Evolutionary conservation across 805 yeast species (phyloP).

Genomic region (Cyberlindnera misumaiensis): DNA sequence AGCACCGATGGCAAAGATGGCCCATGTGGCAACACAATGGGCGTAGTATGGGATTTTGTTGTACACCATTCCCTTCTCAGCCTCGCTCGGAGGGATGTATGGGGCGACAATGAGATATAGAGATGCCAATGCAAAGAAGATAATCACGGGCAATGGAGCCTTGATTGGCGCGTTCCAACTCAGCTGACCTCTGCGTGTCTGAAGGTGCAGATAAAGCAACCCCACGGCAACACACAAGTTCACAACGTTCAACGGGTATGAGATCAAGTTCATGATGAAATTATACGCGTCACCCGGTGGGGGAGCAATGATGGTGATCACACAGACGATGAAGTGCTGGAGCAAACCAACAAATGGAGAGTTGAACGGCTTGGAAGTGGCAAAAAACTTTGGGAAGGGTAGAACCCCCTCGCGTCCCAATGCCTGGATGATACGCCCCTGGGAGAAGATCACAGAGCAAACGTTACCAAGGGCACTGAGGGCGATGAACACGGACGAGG

Average conservation of each 20-base stretch:
- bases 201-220: slow-evolving; percentile 49
- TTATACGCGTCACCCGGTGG: slow-evolving; percentile 88
- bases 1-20: slow-evolving; percentile 58
- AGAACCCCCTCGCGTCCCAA: slow-evolving; percentile 77
- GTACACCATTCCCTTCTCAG: slow-evolving; percentile 52
- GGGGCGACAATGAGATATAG: slow-evolving; percentile 70
- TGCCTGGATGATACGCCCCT: slow-evolving; percentile 75
- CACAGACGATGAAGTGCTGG: slow-evolving; percentile 72
- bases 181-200: slow-evolving; percentile 39
- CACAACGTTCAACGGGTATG: slow-evolving; percentile 76
- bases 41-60: slow-evolving; percentile 66
- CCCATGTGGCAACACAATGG: slow-evolving; percentile 81
- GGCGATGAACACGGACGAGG: slow-evolving; percentile 75
- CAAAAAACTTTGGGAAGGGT: slow-evolving; percentile 68
- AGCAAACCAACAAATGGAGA: slow-evolving; percentile 69
- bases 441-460: slow-evolving; percentile 71
- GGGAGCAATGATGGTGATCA: slow-evolving; percentile 68
- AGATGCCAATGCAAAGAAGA: slow-evolving; percentile 60
- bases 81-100: slow-evolving; percentile 63
- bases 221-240: slow-evolving; percentile 61
- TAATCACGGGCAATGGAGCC: slow-evolving; percentile 55
- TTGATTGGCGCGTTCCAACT: slow-evolving; percentile 69
- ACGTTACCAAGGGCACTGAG: slow-evolving; percentile 79
- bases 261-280: slow-evolving; percentile 69
- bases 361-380: slow-evolving; percentile 63